These are phyloP conservation scores for Geranium brycei DNA, from an alignment of 345 rosid genomes.

Conservation along the genomic window DNA sequence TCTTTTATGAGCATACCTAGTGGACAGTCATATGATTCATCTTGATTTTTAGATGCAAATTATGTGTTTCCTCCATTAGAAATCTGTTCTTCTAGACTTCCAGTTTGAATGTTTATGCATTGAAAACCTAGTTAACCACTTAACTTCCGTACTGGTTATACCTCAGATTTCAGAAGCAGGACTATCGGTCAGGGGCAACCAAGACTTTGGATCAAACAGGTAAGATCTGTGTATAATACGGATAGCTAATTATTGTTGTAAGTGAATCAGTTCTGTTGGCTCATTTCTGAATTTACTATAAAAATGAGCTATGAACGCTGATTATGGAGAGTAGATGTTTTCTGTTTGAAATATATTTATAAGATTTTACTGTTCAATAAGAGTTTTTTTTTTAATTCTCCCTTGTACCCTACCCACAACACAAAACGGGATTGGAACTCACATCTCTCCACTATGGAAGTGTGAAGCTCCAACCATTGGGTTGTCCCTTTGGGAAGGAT, in stretches of 20 bases:
- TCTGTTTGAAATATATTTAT: neutral
- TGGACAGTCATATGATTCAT: no score
- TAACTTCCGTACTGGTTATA: constrained; percentile 15
- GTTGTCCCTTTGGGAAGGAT: no score
- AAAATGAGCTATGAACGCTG: neutral
- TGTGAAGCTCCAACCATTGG: no score
- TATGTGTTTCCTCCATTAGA: neutral
- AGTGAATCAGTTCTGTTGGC: neutral
- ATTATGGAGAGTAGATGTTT: neutral
- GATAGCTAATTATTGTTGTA: neutral
- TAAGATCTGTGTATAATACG: constrained; percentile 11
- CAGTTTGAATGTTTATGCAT: constrained; percentile 3
- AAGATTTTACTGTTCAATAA: no score
- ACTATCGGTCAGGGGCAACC: constrained; percentile 54
- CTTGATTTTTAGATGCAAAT: neutral
- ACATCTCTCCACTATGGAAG: no score
- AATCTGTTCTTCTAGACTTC: neutral
- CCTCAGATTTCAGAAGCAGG: constrained; percentile 81
- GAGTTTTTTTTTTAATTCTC: no score
- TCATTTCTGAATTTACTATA: neutral
- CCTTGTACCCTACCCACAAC: no score
- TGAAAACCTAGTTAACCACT: constrained; percentile 9
- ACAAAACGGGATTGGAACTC: no score
- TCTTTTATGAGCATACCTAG: constrained; percentile 1
- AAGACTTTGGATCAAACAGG: constrained; percentile 82